A percentile compares a stretch with the other conserved stretches of the same genome.
These are phyloP conservation scores for Phaeomoniella chlamydospora DNA, from an alignment of 2,329 filamentous ascomycete genomes.

Conservation along the genomic window DNA sequence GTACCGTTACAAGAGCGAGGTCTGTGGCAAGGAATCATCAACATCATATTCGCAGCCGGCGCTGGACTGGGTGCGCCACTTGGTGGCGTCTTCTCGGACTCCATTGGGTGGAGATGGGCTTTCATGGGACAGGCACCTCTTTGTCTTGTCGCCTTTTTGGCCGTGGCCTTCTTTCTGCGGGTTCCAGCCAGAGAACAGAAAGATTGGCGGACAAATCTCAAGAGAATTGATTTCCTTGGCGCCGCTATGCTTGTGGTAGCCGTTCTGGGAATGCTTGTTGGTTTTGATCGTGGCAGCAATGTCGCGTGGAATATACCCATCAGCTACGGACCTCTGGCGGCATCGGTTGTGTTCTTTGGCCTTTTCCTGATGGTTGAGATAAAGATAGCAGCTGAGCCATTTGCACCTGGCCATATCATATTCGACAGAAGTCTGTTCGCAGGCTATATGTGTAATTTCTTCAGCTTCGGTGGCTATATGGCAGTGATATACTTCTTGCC, in stretches of 20 bases:
- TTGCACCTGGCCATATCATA: slow-evolving; percentile 61
- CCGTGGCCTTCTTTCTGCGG: slow-evolving; percentile 48
- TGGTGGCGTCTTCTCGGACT: slow-evolving; percentile 57
- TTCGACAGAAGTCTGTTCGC: slow-evolving; percentile 52
- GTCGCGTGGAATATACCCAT: slow-evolving; percentile 47
- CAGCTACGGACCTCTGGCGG: slow-evolving; percentile 42
- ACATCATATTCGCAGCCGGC: slow-evolving; percentile 57
- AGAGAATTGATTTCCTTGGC: slow-evolving; percentile 59
- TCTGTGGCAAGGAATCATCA: slow-evolving; percentile 60
- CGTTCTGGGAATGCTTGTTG: slow-evolving; percentile 51
- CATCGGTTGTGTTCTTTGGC: slow-evolving; percentile 44
- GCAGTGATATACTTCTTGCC: slow-evolving; percentile 58
- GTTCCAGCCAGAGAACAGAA: slow-evolving; percentile 42
- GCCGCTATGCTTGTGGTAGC: slow-evolving; percentile 51
- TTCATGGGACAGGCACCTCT: slow-evolving; percentile 59
- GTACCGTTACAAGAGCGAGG: slow-evolving; percentile 56
- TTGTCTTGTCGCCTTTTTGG: slow-evolving; percentile 48
- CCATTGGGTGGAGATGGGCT: slow-evolving; percentile 62
- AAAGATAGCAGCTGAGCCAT: slow-evolving; percentile 53
- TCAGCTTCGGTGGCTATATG: slow-evolving; percentile 47
- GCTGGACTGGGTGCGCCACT: slow-evolving; percentile 55
- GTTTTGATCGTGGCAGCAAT: slow-evolving; percentile 61
- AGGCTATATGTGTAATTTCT: slow-evolving; percentile 59
- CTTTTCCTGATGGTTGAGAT: slow-evolving; percentile 57
- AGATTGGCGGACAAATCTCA: slow-evolving; percentile 52